Percentiles rank a stretch among this genome's conserved stretches.
Conservation (phyloP, 495 filamentous ascomycete genomes). For the Tuber brumale region DNA sequence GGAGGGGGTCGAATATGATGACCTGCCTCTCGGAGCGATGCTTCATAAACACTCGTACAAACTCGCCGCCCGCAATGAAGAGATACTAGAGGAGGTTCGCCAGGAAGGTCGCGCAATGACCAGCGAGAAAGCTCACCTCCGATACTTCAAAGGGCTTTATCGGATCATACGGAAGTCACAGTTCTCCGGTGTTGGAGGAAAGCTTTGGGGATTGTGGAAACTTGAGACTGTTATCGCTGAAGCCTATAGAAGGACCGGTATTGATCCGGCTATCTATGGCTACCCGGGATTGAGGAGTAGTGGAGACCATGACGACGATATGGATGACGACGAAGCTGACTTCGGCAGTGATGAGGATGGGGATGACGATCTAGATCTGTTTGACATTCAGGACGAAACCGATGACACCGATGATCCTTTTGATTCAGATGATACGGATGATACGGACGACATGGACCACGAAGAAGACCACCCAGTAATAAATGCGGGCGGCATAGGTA, state of each 20-base stretch:
- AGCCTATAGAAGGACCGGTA: background rate
- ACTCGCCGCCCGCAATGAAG: background rate
- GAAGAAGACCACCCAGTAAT: background rate
- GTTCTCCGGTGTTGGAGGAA: slow-evolving; percentile 1
- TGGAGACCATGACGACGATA: background rate
- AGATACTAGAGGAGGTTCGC: background rate
- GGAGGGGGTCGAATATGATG: background rate
- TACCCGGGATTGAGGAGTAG: background rate
- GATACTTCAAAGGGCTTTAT: background rate
- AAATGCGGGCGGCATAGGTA: background rate
- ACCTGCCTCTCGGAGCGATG: background rate
- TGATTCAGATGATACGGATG: background rate
- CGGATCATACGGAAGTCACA: background rate
- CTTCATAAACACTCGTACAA: slow-evolving; percentile 3
- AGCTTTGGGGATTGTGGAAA: slow-evolving; percentile 2
- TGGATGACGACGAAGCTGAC: background rate
- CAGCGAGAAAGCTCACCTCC: background rate
- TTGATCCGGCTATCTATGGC: slow-evolving; percentile 2
- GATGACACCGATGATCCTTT: background rate
- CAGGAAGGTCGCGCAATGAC: background rate
- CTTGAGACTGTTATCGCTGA: background rate
- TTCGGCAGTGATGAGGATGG: background rate
- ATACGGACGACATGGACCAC: background rate
- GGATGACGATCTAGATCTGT: background rate
- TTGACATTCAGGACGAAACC: background rate